Percentiles rank a stretch among this genome's conserved stretches.
Conservation (phyloP, 176 grass and related monocot genomes). For the Pontederia crassipes region DNA sequence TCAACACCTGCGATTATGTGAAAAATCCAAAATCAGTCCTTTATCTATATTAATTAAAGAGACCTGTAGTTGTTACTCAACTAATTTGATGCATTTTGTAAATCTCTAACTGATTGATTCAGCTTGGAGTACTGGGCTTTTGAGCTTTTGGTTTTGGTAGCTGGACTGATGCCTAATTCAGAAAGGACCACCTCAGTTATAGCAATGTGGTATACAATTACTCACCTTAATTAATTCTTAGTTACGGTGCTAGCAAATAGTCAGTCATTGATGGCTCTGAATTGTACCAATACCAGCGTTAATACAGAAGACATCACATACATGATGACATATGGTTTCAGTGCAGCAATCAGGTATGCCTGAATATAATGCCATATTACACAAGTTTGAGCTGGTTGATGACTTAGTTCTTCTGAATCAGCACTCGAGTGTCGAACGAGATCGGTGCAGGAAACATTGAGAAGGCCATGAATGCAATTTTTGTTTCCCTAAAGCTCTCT, state of each 20-base stretch:
- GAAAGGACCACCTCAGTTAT: conserved; percentile 78
- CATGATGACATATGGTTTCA: conserved; percentile 90
- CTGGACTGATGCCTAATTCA: conserved; percentile 68
- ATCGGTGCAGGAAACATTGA: conserved; percentile 61
- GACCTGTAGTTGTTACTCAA: no score
- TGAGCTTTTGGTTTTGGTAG: conserved; percentile 71
- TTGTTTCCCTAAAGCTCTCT: conserved; percentile 61
- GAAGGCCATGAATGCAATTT: conserved; percentile 55
- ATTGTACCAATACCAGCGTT: conserved; percentile 18
- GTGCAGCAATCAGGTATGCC: conserved; percentile 61
- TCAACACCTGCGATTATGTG: no score
- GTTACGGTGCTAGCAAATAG: not conserved
- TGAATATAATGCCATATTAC: not conserved
- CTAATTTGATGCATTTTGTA: no score
- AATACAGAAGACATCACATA: conserved; percentile 73
- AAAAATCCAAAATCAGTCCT: no score
- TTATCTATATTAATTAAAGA: no score
- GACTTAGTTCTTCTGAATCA: conserved; percentile 12
- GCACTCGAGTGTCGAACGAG: conserved; percentile 89
- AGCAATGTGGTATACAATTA: conserved; percentile 67
- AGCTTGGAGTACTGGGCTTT: conserved; percentile 96
- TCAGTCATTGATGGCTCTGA: not conserved
- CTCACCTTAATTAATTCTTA: not conserved
- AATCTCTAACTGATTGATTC: not conserved
- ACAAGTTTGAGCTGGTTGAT: not conserved